A percentile compares a stretch with the other conserved stretches of the same genome.
Conservation (phyloP, 768 basidiomycete genomes). For the Rhodocollybia butyracea region DNA sequence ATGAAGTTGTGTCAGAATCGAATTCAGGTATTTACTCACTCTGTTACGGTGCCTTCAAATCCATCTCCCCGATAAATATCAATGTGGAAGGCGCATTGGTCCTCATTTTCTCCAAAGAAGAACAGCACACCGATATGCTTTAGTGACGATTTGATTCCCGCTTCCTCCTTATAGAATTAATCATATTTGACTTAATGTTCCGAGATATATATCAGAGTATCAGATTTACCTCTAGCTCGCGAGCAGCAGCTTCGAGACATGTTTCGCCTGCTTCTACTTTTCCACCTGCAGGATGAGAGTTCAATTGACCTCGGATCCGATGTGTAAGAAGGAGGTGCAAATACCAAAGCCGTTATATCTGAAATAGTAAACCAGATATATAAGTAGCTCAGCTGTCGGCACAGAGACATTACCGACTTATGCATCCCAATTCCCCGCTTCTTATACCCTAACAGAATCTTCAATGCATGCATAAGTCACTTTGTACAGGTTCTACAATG, state of each 20-base stretch:
- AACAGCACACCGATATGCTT: slow-evolving; percentile 61
- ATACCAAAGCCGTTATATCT: slow-evolving; percentile 86
- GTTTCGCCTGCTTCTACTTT: slow-evolving; percentile 81
- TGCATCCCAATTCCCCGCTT: slow-evolving; percentile 73
- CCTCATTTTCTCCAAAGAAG: slow-evolving; percentile 51
- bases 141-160: slow-evolving; percentile 68
- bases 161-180: slow-evolving; percentile 62
- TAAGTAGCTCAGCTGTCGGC: neutral
- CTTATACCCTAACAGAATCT: slow-evolving; percentile 75
- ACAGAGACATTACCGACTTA: slow-evolving; percentile 33
- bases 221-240: slow-evolving; percentile 58
- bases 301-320: neutral
- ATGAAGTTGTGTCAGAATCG: neutral
- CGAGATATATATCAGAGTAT: neutral
- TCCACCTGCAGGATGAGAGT: slow-evolving; percentile 40
- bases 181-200: neutral
- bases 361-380: neutral
- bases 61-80: slow-evolving; percentile 64
- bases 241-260: slow-evolving; percentile 61
- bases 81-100: slow-evolving; percentile 68
- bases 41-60: slow-evolving; percentile 59
- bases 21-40: slow-evolving; percentile 51
- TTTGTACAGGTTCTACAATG: too few species aligned
- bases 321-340: neutral
- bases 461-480: too few species aligned